Evolutionary conservation across 192 early-diverging fungal species (phyloP).

Genomic region (Umbelopsis ramanniana): DNA sequence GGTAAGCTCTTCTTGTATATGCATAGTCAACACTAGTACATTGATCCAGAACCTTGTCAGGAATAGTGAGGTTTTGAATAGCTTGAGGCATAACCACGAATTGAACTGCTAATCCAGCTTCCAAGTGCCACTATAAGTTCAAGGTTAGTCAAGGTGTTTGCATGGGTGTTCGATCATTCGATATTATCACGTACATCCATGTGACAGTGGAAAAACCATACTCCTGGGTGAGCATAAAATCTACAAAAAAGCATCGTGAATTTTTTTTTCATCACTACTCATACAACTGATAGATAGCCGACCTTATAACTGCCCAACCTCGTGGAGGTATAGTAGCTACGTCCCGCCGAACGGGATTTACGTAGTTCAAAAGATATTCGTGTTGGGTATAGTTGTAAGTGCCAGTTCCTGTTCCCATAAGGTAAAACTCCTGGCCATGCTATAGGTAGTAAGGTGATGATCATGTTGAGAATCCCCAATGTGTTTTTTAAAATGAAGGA

Average conservation of each 20-base stretch:
- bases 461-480: too few relatives aligned
- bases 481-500: not conserved
- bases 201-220: conserved; percentile 29
- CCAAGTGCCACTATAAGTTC: conserved; percentile 43
- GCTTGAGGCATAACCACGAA: conserved; percentile 26
- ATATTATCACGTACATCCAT: conserved; percentile 17
- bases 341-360: conserved; percentile 61
- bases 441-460: not conserved
- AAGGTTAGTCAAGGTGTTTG: not conserved
- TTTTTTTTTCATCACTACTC: not conserved
- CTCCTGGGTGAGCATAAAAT: conserved; percentile 23
- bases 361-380: conserved; percentile 24
- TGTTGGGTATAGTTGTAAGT: conserved; percentile 52
- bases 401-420: conserved; percentile 51
- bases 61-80: not conserved
- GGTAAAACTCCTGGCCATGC: conserved; percentile 72
- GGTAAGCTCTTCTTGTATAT: not conserved
- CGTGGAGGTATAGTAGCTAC: conserved; percentile 57
- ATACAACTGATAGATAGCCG: not conserved
- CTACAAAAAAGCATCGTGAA: not conserved
- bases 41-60: conserved; percentile 10
- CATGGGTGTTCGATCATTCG: not conserved
- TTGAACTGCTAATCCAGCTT: conserved; percentile 41
- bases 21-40: not conserved
- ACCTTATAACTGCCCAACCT: conserved; percentile 48